Base-by-base conservation (phyloP, 2,329 filamentous ascomycete species). In the Coniochaeta sp. region DNA sequence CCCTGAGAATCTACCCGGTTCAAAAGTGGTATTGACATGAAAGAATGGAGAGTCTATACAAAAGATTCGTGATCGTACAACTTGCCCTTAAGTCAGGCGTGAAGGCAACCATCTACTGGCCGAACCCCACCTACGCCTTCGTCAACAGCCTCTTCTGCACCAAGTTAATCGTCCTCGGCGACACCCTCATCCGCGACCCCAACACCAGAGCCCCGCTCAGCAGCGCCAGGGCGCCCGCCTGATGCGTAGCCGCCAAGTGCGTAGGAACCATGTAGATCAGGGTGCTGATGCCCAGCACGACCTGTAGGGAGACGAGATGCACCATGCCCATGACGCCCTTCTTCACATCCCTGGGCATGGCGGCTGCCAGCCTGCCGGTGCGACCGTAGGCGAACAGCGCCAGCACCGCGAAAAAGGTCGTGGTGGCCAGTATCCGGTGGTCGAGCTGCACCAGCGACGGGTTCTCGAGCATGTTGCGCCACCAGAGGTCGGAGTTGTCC, bases 401-500 rank as follows among this genome's bases (percentile, higher is more conserved):
- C 65, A 96, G 78, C 62, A 98, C 85, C 63, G 89, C 83, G 58
- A 85, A 89, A 74, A 96, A 96, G 1, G 93, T 96, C 17, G 91
- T 92, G 55, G 88, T 91, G 61, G 95, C 96, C 38, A 98, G 82
- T 67, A 96, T 90, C 52, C 96, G 89, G 79, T 99, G 95, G 75
- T 99, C 91, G 52, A 99, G 85, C 77, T 99, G 96, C 2, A 98
- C 96, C 28, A 96, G 85, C 17, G 90, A 93, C 3, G 95, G 96
- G 77, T 99, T 99, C 79, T 98, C 95, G 36, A 98, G 87, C 81
- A 96, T 89, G 77, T 99, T 99, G 70, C 95, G 88, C 95, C 95
- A 99, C 86, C 89, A 92, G 19, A 98, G 79, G 70, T 99, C 96
- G 14, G 87, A 88, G 47, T 83, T 79, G 71, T 96, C 91, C 44